Base-by-base conservation (phyloP, 2,329 filamentous ascomycete species). In the Rasamsonia emersonii region DNA sequence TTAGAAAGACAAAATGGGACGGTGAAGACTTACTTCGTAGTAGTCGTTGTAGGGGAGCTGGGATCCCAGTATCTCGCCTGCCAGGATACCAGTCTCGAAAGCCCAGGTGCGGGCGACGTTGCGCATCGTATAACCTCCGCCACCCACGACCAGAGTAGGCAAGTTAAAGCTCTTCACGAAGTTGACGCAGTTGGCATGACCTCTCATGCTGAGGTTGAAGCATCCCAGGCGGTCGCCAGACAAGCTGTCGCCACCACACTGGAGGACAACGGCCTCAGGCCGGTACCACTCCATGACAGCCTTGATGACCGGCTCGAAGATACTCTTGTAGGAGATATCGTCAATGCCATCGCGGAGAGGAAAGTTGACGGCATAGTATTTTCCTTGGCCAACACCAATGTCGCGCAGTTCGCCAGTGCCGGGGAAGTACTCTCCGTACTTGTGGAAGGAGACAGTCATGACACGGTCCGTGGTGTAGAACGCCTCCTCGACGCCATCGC, bases 41-140 rank as follows among this genome's bases (percentile, higher is more conserved):
- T 96, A 96, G 65, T 96, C 89, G 42, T 94, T 96, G 59, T 86
- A 96, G 1, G 89, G 89, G 24, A 96, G 70, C n/a, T 83, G 79
- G 4, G 81, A 72, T 8, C 77, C 72, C 72, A 96, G 84, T 18
- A 84, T 73, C 38, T 88, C 77, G 17, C 84, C 84, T 13, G 95
- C 84, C 6, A 96, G 71, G 37, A 86, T 73, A 43, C 89, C 89
- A 45, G 62, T 82, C 75, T 95, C 64, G 46, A 67, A 74, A 14
- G 67, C 67, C 75, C 73, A 79, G 1, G 76, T 79, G 29, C 76
- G 67, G 26, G 68, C 65, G 30, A 72, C 68, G 38, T 72, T 82
- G 32, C 77, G 67, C 75, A 81, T 81, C 1, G 77, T 82, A 48
- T 82, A 82, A 23, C 77, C 77, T 44, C 77, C 77, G 24, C 77